Evolutionary conservation across 805 yeast species (phyloP), one percentile per base, ranked within the genome.

Genomic region (Debaryomyces prosopidis): DNA sequence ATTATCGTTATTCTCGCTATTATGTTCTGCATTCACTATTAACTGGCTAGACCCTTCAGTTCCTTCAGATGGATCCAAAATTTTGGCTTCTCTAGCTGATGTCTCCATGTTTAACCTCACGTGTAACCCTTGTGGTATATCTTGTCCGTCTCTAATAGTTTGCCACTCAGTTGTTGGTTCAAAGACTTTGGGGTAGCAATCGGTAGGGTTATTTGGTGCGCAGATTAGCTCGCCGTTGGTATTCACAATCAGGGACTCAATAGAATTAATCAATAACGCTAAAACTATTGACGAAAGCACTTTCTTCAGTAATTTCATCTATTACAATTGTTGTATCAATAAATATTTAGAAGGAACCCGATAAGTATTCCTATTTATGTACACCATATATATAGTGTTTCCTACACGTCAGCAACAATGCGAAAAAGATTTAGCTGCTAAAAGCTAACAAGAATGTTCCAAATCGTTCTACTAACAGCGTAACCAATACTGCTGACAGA

Each of bases 51-150:
- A 45, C 9, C 46, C 52, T 4, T 45, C 50, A 8, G 46, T 53
- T 12, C 59, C 68, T 4, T 59, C 58, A 3, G 33, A 30, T 11
- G 50, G 50, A 20, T 70, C 77, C 48, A 81, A 53, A 4, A 85
- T 48, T 52, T 81, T 86, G 1, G 96, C 97, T 62, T 85, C 87
- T 54, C 77, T 80, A 20, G 67, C 63, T 15, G 85, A 84, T 0
- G 90, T 82, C n/a, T 84, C 88, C 46, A 90, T 65, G 60, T 89
- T 84, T 53, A 91, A 55, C 51, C 88, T 73, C 10, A 90, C 80
- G 62, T 87, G 91, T 28, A 87, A 65, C 0, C 97, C 98, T 5
- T 79, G 79, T 0, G 97, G 96, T 3, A 91, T 74, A 6, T 77
- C 74, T 57, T 89, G 96, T n/a, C 84, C 89, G 39, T 79, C 84